Evolutionary conservation across 176 grass and related monocot species (phyloP).

Genomic region (Panicum miliaceum): DNA sequence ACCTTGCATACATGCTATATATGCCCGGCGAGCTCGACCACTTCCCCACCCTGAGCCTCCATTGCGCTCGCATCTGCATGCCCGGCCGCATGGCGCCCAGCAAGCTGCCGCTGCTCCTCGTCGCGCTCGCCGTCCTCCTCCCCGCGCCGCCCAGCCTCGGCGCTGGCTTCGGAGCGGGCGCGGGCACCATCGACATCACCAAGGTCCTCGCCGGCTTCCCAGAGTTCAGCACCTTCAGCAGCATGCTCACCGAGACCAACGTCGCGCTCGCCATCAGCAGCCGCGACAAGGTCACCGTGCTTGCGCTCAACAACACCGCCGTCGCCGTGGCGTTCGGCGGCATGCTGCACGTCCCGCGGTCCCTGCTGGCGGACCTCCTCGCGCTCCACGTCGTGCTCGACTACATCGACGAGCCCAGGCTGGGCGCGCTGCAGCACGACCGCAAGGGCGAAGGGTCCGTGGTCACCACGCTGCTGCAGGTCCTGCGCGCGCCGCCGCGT

Average conservation of each 20-base stretch:
- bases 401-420: constrained; percentile 53
- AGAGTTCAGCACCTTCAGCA: constrained; percentile 48
- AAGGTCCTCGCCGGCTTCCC: constrained; percentile 50
- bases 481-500: constrained; percentile 23
- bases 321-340: constrained; percentile 14
- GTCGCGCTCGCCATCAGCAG: constrained; percentile 55
- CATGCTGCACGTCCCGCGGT: not conserved
- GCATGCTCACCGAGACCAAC: constrained; percentile 49
- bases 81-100: constrained; percentile 35
- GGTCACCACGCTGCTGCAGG: constrained; percentile 68
- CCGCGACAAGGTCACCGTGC: constrained; percentile 54
- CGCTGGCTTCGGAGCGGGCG: constrained; percentile 12
- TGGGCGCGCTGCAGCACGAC: constrained; percentile 31
- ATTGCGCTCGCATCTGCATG: not conserved
- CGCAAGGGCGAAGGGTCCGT: constrained; percentile 38
- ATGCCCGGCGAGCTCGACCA: not conserved
- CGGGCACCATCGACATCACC: constrained; percentile 48
- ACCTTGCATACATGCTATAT: not conserved
- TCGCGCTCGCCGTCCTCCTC: constrained; percentile 35
- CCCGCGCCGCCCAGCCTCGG: not conserved
- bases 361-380: constrained; percentile 48
- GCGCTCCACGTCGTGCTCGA: constrained; percentile 66
- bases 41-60: not conserved
- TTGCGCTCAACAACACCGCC: constrained; percentile 60
- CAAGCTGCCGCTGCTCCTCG: not conserved